Percentiles rank a stretch among this genome's conserved stretches.
Conservation (phyloP, 2,329 filamentous ascomycete species). For the Fusarium sp. region DNA sequence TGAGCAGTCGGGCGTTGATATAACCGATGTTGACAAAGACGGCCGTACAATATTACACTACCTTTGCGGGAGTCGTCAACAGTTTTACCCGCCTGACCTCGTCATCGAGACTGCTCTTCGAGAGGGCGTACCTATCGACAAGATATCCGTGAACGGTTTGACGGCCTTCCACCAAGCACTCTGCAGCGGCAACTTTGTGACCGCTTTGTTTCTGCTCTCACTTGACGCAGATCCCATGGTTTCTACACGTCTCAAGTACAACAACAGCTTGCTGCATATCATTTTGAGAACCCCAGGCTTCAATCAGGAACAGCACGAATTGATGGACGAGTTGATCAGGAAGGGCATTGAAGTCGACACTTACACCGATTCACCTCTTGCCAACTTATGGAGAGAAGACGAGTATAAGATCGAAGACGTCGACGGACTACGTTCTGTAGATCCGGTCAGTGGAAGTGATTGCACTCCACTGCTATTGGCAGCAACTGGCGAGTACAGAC, state of each 20-base stretch:
- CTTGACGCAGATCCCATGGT: constrained; percentile 21
- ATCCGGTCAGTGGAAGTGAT: constrained; percentile 2
- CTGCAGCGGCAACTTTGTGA: neutral
- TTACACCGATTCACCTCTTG: constrained; percentile 4
- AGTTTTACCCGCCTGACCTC: neutral
- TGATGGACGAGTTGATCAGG: constrained; percentile 7
- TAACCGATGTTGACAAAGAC: constrained; percentile 1
- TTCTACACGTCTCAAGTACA: constrained; percentile 7
- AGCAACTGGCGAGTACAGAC: neutral
- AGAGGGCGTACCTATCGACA: constrained; percentile 7
- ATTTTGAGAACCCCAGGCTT: constrained; percentile 1
- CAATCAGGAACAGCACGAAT: neutral
- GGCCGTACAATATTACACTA: constrained; percentile 15
- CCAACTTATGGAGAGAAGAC: neutral
- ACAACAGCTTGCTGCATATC: constrained; percentile 16
- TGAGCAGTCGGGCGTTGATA: neutral
- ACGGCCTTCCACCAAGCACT: constrained; percentile 9
- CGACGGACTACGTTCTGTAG: neutral
- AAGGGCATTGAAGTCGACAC: constrained; percentile 9
- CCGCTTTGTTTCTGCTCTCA: constrained; percentile 3
- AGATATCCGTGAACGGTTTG: neutral
- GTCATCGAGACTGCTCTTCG: constrained; percentile 6
- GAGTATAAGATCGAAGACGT: neutral
- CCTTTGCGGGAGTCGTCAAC: neutral
- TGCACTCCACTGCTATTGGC: constrained; percentile 22